A percentile compares a stretch with the other conserved stretches of the same genome.
Evolutionary conservation across 768 basidiomycete genomes (phyloP).

Genomic region (Boletus eberwhitei): DNA sequence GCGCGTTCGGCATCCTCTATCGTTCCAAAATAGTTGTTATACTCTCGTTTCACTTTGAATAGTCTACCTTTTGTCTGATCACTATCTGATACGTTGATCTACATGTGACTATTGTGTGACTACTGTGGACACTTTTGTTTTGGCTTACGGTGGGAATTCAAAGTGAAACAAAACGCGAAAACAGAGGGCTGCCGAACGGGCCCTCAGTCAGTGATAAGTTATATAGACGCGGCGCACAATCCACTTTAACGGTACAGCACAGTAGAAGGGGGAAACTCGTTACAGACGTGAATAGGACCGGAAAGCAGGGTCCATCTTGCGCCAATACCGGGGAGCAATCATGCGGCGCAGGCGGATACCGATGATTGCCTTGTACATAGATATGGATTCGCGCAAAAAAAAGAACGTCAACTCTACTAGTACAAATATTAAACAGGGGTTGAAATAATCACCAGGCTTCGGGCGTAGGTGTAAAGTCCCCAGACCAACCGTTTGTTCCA

Average conservation of each 20-base stretch:
- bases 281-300: not conserved
- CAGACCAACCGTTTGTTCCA: slow-evolving; percentile 70
- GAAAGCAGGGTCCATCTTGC: not conserved
- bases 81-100: too few species aligned
- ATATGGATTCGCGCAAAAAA: slow-evolving; percentile 17
- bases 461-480: slow-evolving; percentile 72
- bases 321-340: slow-evolving; percentile 7
- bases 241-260: slow-evolving; percentile 3
- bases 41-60: too few species aligned
- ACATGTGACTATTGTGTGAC: too few species aligned
- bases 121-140: too few species aligned
- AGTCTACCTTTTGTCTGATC: too few species aligned
- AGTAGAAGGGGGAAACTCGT: not conserved
- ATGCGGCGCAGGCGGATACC: slow-evolving; percentile 15
- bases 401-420: slow-evolving; percentile 22
- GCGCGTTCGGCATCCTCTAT: too few species aligned
- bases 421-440: slow-evolving; percentile 14
- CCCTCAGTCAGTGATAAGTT: too few species aligned
- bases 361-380: slow-evolving; percentile 19
- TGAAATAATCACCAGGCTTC: slow-evolving; percentile 70
- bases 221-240: not conserved
- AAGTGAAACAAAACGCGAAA: too few species aligned
- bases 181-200: too few species aligned
- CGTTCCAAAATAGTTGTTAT: too few species aligned
- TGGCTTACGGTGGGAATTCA: too few species aligned